A percentile compares a stretch with the other conserved stretches of the same genome.
phyloP scores from a whole-genome alignment of 78 protist genomes.

The Guillardia theta region DNA sequence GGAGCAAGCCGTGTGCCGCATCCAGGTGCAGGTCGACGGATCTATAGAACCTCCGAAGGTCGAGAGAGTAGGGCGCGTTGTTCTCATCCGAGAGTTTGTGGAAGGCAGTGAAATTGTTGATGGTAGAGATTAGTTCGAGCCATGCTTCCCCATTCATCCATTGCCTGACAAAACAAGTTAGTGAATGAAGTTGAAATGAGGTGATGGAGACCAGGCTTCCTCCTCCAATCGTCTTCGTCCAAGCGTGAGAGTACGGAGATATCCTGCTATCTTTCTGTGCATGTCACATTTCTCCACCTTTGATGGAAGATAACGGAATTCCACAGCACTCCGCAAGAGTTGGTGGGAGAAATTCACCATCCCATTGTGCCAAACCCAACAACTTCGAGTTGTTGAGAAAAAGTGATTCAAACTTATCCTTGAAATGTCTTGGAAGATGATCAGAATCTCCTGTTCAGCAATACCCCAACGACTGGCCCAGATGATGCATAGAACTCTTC shows the following conservation, averaged over 20 bases:
- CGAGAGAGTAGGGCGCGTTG: neutral
- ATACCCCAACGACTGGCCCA: neutral
- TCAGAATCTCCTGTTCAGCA: neutral
- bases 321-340: neutral
- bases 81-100: neutral
- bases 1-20: neutral
- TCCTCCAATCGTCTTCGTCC: neutral
- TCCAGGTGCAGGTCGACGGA: neutral
- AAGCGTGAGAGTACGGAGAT: neutral
- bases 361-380: neutral
- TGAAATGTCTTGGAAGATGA: neutral
- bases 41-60: neutral
- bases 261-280: neutral
- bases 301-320: neutral
- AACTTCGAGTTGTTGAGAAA: neutral
- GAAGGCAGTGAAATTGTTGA: neutral
- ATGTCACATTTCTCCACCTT: neutral
- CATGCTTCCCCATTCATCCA: constrained; percentile 17
- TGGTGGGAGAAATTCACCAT: constrained; percentile 10
- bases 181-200: neutral
- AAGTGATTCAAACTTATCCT: neutral
- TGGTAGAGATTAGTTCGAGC: neutral
- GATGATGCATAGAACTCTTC: neutral
- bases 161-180: neutral
- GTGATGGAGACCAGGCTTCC: neutral